These are phyloP conservation scores for Boletus sp. DNA, from an alignment of 768 basidiomycete genomes.

Conservation along the genomic window DNA sequence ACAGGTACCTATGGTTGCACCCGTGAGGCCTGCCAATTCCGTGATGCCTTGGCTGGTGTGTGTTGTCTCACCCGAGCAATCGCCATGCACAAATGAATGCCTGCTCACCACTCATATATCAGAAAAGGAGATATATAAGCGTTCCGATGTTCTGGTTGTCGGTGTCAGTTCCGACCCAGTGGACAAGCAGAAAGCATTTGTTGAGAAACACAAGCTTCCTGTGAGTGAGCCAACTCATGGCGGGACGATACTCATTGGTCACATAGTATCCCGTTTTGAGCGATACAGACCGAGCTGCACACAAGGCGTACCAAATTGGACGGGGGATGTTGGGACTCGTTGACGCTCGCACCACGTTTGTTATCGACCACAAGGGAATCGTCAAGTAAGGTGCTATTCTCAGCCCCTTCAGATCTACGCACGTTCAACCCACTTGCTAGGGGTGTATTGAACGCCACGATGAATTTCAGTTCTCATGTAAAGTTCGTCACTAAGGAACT, in stretches of 20 bases:
- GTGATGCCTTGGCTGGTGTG: conserved; percentile 70
- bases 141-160: conserved; percentile 60
- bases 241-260: neutral
- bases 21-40: conserved; percentile 76
- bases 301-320: conserved; percentile 63
- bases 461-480: conserved; percentile 62
- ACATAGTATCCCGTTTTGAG: conserved; percentile 74
- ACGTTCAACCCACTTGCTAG: conserved; percentile 30
- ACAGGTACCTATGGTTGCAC: conserved; percentile 76
- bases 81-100: neutral
- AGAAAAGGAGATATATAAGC: conserved; percentile 67
- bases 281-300: conserved; percentile 58
- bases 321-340: conserved; percentile 65
- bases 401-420: neutral
- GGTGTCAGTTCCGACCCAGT: conserved; percentile 75
- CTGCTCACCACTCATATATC: neutral
- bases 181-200: conserved; percentile 70
- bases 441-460: conserved; percentile 54
- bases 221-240: conserved; percentile 32
- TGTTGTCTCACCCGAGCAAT: conserved; percentile 2
- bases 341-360: conserved; percentile 66
- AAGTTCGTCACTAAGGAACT: conserved; percentile 73
- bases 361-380: conserved; percentile 69
- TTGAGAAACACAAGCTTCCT: conserved; percentile 62
- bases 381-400: conserved; percentile 45